phyloP scores from a whole-genome alignment of 257 asterid species.

The Solanum chmielewskii region DNA sequence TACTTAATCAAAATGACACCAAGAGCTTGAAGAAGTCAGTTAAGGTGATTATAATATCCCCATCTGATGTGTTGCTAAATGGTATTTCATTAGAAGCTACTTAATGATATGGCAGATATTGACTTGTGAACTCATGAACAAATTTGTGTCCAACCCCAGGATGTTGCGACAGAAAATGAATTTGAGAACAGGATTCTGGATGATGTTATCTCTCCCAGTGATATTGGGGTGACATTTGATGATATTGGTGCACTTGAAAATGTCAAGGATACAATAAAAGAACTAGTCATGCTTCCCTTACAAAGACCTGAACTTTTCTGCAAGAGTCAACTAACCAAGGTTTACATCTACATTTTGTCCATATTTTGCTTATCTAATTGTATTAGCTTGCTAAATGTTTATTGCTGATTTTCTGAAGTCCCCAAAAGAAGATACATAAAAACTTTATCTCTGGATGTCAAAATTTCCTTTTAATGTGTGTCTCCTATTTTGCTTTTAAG shows the following conservation, averaged over 20 bases:
- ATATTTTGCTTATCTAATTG: not conserved
- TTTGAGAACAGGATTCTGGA: conserved; percentile 66
- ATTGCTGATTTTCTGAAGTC: not conserved
- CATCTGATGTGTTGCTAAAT: not conserved
- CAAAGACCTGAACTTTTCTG: conserved; percentile 84
- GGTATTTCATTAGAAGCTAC: not conserved
- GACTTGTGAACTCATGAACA: not conserved
- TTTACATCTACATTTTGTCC: conserved; percentile 8
- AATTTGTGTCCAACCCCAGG: conserved; percentile 11
- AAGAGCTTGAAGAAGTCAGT: no score
- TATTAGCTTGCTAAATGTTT: not conserved
- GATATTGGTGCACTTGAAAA: conserved; percentile 90
- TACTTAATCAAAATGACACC: no score
- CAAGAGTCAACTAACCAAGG: conserved; percentile 85
- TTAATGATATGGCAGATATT: not conserved
- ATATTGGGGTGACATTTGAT: conserved; percentile 82
- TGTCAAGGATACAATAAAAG: conserved; percentile 79
- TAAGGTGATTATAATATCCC: no score
- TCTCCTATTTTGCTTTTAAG: not conserved
- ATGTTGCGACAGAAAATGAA: conserved; percentile 71
- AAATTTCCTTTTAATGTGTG: not conserved
- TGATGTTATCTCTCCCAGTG: conserved; percentile 67
- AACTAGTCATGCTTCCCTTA: conserved; percentile 86
- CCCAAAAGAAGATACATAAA: not conserved
- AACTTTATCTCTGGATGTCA: not conserved